phyloP scores from a whole-genome alignment of 305 asterid species.

The Caryopteris hybrid region DNA sequence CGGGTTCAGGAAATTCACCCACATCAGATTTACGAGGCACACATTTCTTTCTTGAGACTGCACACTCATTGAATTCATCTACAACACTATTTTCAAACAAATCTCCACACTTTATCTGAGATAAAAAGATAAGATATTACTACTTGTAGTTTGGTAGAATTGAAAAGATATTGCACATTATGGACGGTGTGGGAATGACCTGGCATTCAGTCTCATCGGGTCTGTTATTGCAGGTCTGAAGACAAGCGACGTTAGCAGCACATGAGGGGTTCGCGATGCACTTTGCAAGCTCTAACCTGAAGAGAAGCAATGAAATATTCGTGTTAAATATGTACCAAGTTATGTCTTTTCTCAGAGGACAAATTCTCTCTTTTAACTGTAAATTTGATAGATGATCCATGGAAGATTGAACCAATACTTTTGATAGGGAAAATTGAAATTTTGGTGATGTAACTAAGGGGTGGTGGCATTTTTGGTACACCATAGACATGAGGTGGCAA shows the following conservation, averaged over 20 bases:
- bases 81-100: constrained; percentile 85
- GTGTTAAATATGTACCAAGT: neutral
- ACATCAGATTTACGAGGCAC: constrained; percentile 95
- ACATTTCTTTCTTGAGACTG: constrained; percentile 91
- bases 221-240: constrained; percentile 89
- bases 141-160: neutral
- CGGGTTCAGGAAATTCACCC: constrained; percentile 90
- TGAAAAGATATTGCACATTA: neutral
- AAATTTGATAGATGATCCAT: neutral
- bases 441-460: too few relatives aligned
- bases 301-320: neutral
- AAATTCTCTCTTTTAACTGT: neutral
- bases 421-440: neutral
- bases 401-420: neutral
- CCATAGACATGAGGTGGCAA: neutral
- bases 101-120: constrained; percentile 95
- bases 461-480: neutral
- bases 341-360: neutral
- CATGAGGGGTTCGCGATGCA: constrained; percentile 92
- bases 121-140: constrained; percentile 1
- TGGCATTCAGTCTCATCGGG: constrained; percentile 99
- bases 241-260: constrained; percentile 94
- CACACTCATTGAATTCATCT: constrained; percentile 92
- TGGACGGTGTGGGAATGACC: constrained; percentile 34
- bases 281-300: constrained; percentile 82